Evolutionary conservation across 495 filamentous ascomycete genomes (phyloP).

Genomic region (Endocarpon pusillum): DNA sequence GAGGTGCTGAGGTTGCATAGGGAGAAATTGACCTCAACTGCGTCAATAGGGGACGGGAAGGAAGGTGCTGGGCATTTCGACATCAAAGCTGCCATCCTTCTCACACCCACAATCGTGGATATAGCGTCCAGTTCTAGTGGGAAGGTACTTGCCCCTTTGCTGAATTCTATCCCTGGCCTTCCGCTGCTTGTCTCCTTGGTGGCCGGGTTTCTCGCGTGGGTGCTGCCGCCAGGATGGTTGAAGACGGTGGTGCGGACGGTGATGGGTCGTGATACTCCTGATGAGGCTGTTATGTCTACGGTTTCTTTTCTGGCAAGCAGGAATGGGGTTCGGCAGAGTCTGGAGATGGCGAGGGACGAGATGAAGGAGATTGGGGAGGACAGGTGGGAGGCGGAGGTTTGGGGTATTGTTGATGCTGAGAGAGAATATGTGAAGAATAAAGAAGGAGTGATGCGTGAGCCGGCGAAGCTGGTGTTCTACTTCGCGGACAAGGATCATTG

Average conservation of each 20-base stretch:
- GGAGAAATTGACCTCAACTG: conserved; percentile 7
- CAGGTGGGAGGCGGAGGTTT: conserved; percentile 63
- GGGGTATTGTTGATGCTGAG: conserved; percentile 54
- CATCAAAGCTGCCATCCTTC: conserved; percentile 41
- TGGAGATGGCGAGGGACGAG: conserved; percentile 58
- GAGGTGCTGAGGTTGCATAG: conserved; percentile 45
- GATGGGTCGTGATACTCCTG: conserved; percentile 31
- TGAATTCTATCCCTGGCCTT: conserved; percentile 2
- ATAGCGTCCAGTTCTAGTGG: conserved; percentile 52
- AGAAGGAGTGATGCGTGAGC: conserved; percentile 49
- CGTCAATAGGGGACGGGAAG: conserved; percentile 2
- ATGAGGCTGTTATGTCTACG: conserved; percentile 41
- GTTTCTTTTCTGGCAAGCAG: conserved; percentile 35
- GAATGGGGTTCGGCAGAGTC: conserved; percentile 35
- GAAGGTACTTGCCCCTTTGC: conserved; percentile 31
- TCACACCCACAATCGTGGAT: conserved; percentile 67
- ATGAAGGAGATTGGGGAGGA: conserved; percentile 60
- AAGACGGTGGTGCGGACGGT: too few species aligned
- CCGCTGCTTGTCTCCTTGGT: background rate
- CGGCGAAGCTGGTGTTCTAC: conserved; percentile 54
- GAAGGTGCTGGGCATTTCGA: conserved; percentile 18
- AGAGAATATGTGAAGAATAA: conserved; percentile 43
- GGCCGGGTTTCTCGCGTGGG: conserved; percentile 26
- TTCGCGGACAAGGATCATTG: conserved; percentile 67
- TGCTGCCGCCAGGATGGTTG: conserved; percentile 38